phyloP scores from a whole-genome alignment of 2,329 filamentous ascomycete species.

The Aspergillus tanneri region DNA sequence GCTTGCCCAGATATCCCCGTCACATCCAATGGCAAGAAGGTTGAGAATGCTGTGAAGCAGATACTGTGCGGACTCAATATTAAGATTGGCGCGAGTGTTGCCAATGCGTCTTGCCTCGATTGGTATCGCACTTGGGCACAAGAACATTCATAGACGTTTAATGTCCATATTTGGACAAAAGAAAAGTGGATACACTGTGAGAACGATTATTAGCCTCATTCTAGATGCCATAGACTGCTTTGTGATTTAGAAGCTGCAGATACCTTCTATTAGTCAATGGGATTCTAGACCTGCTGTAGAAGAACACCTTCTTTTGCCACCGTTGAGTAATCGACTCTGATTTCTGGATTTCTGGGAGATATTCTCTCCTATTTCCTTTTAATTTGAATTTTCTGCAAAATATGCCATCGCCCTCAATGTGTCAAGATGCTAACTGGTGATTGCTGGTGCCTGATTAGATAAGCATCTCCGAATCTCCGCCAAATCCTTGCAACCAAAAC shows the following conservation, averaged over 20 bases:
- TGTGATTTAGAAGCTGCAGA: too few species aligned
- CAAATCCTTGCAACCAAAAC: constrained; percentile 18
- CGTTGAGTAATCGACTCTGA: background rate
- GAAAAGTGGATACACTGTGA: too few species aligned
- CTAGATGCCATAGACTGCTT: too few species aligned
- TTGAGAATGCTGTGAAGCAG: constrained; percentile 95
- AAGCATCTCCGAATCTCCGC: constrained; percentile 22
- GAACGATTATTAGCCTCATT: too few species aligned
- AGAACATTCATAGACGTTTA: constrained; percentile 47
- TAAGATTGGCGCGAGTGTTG: constrained; percentile 89
- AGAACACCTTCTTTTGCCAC: background rate
- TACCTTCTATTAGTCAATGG: background rate
- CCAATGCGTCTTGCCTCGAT: constrained; percentile 80
- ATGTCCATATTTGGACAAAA: too few species aligned
- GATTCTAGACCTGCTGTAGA: constrained; percentile 23
- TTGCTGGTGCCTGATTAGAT: constrained; percentile 29
- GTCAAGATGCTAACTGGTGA: too few species aligned
- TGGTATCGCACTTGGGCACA: constrained; percentile 82
- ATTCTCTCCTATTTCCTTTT: background rate
- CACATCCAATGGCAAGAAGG: constrained; percentile 96
- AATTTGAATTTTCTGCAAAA: too few species aligned
- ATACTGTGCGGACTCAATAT: constrained; percentile 85
- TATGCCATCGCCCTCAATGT: too few species aligned
- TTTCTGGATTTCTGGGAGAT: too few species aligned
- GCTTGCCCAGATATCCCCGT: constrained; percentile 84